Evolutionary conservation across 345 rosid species (phyloP).

Genomic region (Arabidopsis suecica): DNA sequence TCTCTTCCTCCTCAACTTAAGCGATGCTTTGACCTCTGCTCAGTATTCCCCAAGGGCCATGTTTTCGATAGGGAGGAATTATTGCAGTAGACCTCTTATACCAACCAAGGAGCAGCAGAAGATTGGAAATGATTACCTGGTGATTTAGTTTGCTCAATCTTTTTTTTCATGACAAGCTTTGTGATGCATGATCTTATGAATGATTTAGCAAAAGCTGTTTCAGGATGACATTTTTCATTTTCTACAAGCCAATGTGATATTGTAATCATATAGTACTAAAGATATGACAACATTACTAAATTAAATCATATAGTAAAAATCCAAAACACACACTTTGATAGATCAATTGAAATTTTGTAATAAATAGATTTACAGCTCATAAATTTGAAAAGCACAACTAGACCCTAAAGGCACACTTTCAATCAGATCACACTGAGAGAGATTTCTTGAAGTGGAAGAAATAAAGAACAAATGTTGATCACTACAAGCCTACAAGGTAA

Average conservation of each 20-base stretch:
- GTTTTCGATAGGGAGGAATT: slow-evolving; percentile 42
- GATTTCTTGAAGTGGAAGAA: slow-evolving; percentile 17
- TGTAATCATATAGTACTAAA: no score
- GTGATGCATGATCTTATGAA: slow-evolving; percentile 54
- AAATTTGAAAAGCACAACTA: not conserved
- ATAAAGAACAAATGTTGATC: slow-evolving; percentile 8
- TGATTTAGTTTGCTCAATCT: slow-evolving; percentile 33
- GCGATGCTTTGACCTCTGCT: slow-evolving; percentile 49
- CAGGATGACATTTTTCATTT: slow-evolving; percentile 51
- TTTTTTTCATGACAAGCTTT: slow-evolving; percentile 37
- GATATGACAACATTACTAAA: no score
- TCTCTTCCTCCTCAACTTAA: slow-evolving; percentile 46
- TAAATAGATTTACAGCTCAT: slow-evolving; percentile 1
- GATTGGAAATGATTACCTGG: slow-evolving; percentile 39
- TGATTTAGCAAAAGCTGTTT: slow-evolving; percentile 50
- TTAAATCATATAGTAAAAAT: no score
- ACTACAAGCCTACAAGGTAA: not conserved
- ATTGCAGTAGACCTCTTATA: slow-evolving; percentile 49
- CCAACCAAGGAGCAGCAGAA: slow-evolving; percentile 43
- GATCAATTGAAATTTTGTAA: not conserved
- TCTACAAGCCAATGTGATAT: slow-evolving; percentile 46
- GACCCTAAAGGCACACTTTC: not conserved
- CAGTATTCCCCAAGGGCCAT: slow-evolving; percentile 48
- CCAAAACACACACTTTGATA: not conserved
- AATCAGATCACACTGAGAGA: slow-evolving; percentile 19